Evolutionary conservation across 345 rosid genomes (phyloP).

Genomic region (Trapa incisa): DNA sequence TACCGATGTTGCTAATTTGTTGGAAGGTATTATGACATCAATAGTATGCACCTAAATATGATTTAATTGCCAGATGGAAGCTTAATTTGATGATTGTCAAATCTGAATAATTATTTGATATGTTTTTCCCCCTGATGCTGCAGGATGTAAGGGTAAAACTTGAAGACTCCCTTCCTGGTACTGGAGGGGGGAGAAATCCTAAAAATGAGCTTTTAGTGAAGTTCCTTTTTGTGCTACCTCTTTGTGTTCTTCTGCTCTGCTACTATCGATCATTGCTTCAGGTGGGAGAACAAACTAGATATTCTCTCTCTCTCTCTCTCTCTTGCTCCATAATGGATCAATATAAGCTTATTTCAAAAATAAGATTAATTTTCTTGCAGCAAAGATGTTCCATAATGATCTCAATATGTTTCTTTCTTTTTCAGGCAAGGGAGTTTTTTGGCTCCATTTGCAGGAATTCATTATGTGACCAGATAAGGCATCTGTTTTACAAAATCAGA

Average conservation of each 20-base stretch:
- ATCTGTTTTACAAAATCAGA: conserved; percentile 46
- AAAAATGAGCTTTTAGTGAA: conserved; percentile 49
- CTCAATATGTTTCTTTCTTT: conserved; percentile 4
- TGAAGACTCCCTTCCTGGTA: conserved; percentile 83
- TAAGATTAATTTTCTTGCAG: too few relatives aligned
- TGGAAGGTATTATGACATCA: too few relatives aligned
- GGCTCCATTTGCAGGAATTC: conserved; percentile 44
- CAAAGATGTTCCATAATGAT: too few relatives aligned
- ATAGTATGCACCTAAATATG: too few relatives aligned
- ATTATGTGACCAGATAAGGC: conserved; percentile 49
- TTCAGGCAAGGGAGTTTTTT: conserved; percentile 42
- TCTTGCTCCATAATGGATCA: not conserved
- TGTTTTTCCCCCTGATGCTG: not conserved
- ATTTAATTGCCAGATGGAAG: too few relatives aligned
- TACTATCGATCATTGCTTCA: conserved; percentile 36
- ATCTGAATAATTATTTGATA: not conserved
- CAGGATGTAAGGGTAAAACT: conserved; percentile 64
- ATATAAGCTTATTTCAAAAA: not conserved
- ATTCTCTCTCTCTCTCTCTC: not conserved
- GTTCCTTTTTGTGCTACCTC: conserved; percentile 57
- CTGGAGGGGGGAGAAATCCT: conserved; percentile 75
- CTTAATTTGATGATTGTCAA: not conserved
- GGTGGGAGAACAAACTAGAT: conserved; percentile 19
- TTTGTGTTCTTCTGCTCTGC: conserved; percentile 40
- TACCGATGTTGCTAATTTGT: too few relatives aligned